Conservation (phyloP, 2,329 filamentous ascomycete species). For the Delphinella strobiligena region DNA sequence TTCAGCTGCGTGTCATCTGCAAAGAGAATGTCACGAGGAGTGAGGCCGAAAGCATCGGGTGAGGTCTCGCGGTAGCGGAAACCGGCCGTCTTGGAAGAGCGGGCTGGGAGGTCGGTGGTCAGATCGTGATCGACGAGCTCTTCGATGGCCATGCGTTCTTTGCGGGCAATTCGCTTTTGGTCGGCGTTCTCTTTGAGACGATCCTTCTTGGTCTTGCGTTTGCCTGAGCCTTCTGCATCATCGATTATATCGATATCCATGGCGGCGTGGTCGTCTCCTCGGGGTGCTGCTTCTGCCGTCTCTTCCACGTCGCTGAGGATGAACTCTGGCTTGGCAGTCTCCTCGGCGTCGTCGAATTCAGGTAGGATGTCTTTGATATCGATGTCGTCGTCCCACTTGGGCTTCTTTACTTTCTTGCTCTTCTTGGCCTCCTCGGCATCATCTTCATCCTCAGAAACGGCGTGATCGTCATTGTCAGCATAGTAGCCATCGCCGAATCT, state of each 20-base stretch:
- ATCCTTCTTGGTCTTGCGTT: slow-evolving; percentile 32
- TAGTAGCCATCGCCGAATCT: slow-evolving; percentile 90
- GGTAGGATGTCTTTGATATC: slow-evolving; percentile 88
- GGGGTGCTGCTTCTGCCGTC: slow-evolving; percentile 23
- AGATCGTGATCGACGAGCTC: slow-evolving; percentile 73
- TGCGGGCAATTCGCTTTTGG: slow-evolving; percentile 60
- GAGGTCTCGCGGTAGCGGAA: slow-evolving; percentile 96
- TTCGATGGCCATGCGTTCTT: slow-evolving; percentile 74
- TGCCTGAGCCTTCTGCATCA: slow-evolving; percentile 26
- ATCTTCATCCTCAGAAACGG: slow-evolving; percentile 15
- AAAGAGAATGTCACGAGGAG: slow-evolving; percentile 79
- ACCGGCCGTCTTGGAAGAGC: slow-evolving; percentile 35
- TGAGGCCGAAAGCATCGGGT: slow-evolving; percentile 80
- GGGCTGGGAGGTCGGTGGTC: slow-evolving; percentile 52
- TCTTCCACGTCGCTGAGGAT: slow-evolving; percentile 40
- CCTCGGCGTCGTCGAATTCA: slow-evolving; percentile 58
- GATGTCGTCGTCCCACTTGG: slow-evolving; percentile 92
- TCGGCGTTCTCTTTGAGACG: slow-evolving; percentile 33
- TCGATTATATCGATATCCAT: slow-evolving; percentile 28
- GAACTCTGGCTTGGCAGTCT: slow-evolving; percentile 35
- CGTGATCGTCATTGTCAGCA: slow-evolving; percentile 43
- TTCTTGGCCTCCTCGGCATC: slow-evolving; percentile 33
- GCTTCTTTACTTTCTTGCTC: slow-evolving; percentile 64
- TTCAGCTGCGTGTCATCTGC: slow-evolving; percentile 79
- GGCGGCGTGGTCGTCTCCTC: slow-evolving; percentile 26